These are phyloP conservation scores for Chrysoporthe austroafricana DNA, from an alignment of 2,329 filamentous ascomycete species.

Conservation along the genomic window DNA sequence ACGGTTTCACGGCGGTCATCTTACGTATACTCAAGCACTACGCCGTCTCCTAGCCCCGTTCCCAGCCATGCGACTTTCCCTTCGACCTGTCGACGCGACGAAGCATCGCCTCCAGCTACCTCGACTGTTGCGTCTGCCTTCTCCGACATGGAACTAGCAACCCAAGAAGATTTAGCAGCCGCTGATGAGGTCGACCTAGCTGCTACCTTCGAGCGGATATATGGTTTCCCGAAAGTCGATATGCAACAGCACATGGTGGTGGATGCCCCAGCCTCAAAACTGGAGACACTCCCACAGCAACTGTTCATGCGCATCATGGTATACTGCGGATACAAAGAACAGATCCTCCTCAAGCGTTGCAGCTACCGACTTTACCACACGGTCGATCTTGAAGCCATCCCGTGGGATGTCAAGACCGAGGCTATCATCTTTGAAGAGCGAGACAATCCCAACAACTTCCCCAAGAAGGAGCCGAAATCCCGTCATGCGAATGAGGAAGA, in stretches of 20 bases:
- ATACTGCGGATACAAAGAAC: slow-evolving; percentile 20
- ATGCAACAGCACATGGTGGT: slow-evolving; percentile 9
- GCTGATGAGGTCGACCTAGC: neutral
- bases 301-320: slow-evolving; percentile 28
- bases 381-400: slow-evolving; percentile 23
- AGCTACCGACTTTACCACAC: slow-evolving; percentile 18
- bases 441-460: slow-evolving; percentile 20
- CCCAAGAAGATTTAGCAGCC: slow-evolving; percentile 1
- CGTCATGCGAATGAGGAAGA: neutral
- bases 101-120: slow-evolving; percentile 14
- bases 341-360: slow-evolving; percentile 20
- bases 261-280: slow-evolving; percentile 1
- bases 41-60: slow-evolving; percentile 17
- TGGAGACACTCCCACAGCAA: slow-evolving; percentile 21
- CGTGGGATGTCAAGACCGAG: slow-evolving; percentile 23
- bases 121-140: slow-evolving; percentile 10
- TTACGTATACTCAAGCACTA: slow-evolving; percentile 8
- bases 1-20: slow-evolving; percentile 15
- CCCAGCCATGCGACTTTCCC: slow-evolving; percentile 1
- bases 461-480: slow-evolving; percentile 8
- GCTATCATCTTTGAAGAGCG: slow-evolving; percentile 21
- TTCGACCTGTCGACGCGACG: neutral
- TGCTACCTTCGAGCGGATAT: slow-evolving; percentile 21
- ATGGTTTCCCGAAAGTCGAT: slow-evolving; percentile 11
- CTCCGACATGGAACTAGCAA: slow-evolving; percentile 5